Base-by-base conservation (phyloP, 805 yeast genomes). In the Candida saitoana region DNA sequence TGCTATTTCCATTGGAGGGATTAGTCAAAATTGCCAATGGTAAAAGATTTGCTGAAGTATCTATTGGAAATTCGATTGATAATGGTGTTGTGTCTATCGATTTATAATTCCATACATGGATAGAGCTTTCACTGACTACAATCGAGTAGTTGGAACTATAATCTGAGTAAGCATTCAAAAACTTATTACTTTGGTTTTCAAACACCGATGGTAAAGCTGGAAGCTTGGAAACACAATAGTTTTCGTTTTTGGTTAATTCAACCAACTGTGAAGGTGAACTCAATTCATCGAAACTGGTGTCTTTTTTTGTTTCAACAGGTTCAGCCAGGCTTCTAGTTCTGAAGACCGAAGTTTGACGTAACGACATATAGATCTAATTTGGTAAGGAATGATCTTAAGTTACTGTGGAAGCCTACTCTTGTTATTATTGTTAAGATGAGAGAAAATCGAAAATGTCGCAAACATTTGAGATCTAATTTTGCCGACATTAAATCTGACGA, bases 41-140 rank as follows among this genome's bases (percentile, higher is more conserved):
- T 6, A 65, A 51, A 25, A 59, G 36, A 3, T 47, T 41, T 14
- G 20, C 30, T 37, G 60, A 54, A 9, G 46, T 34, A 8, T 59
- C 65, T 29, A 71, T 59, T 2, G 75, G 79, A 43, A 82, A 76
- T 43, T 79, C 76, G 33, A 76, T 65, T 2, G 82, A 73, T 11
- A 74, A 57, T 0, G 93, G 88, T 1, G 71, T 60, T 22, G 69
- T 65, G 49, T 85, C 87, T 9, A 76, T 74, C 1, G 88, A 75
- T 41, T 70, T 67, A 55, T 82, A 84, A 41, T 75, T 69, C 90
- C 95, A 89, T 4, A 82, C 81, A 51, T 76, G 72, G 16, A 84
- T 71, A 27, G 77, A 66, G 18, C 70, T 61, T n/a, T 66, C 69
- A 12, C 77, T 70, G 3, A 77, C 61, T 3, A 74, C 67, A 20